Base-by-base conservation (phyloP, 345 rosid species). In the Gossypium sturtianum region DNA sequence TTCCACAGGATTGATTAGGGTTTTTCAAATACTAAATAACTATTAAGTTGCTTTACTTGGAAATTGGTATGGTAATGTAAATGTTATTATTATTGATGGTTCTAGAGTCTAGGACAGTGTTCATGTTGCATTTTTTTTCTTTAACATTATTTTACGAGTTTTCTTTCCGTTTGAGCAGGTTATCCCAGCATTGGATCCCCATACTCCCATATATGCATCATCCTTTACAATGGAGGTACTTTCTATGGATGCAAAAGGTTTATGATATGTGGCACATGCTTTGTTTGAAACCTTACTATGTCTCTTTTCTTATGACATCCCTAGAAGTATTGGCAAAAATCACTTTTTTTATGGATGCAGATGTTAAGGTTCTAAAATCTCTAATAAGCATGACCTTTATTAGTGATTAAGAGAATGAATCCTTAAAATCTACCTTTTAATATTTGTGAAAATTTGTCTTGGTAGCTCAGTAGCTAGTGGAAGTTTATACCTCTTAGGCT, bases 201-300 rank as follows among this genome's bases (percentile, higher is more conserved):
- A 70, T 71, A 93, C 98, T 44, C 98, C 99, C 11, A 91, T 95
- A 82, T 93, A 77, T 77, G 90, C 99, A 22, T 95, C 99, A 65
- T 95, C 99, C 77, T 95, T 95, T 74, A 95, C 99, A 70, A 93
- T 90, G 97, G 99, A 95, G 99, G 99, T 95, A 82, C 71, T 64
- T 71, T 63, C 58, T 53, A 29, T 34, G 17, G 45, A 23, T 60
- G 58, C 13, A 47, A 54, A 47, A 59, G 9, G 17, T 22, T 61
- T 16, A 41, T 53, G 38, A 67, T 52, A 20, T 74, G n/a, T 63
- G 48, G 9, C 49, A 52, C 43, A 44, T 64, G 20, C 67, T 16
- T n/a, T 23, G 6, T 78, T 56, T 65, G 34, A 11, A 71, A 44
- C n/a, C 48, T 12, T 72, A 41, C 23, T 4, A 19, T 34, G 19